Conservation (phyloP, 1,139 yeast species). For the Geotrichum restrictum region DNA sequence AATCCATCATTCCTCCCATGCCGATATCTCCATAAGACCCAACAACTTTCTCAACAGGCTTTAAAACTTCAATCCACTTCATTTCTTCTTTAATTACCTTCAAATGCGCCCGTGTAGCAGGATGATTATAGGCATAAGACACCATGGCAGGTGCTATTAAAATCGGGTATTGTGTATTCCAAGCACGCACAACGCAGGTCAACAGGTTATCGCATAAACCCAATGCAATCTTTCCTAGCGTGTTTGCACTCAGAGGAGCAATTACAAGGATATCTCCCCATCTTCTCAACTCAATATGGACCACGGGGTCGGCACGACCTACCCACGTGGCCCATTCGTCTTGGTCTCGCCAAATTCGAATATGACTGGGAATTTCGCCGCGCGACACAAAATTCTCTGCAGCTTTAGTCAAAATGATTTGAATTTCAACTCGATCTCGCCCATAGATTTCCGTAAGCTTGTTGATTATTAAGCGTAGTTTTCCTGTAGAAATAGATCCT, state of each 20-base stretch:
- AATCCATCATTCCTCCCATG: conserved; percentile 96
- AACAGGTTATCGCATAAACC: conserved; percentile 87
- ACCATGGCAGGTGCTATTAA: conserved; percentile 93
- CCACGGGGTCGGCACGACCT: conserved; percentile 79
- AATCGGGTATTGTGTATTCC: conserved; percentile 87
- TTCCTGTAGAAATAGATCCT: conserved; percentile 77
- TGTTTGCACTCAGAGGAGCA: conserved; percentile 88
- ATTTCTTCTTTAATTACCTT: conserved; percentile 73
- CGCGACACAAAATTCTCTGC: conserved; percentile 74
- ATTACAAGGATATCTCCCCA: conserved; percentile 93
- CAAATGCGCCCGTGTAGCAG: conserved; percentile 78
- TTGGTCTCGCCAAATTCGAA: conserved; percentile 78
- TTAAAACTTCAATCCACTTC: conserved; percentile 85
- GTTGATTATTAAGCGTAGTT: conserved; percentile 67
- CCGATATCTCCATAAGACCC: conserved; percentile 94
- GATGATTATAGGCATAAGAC: conserved; percentile 81
- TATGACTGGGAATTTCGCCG: conserved; percentile 56
- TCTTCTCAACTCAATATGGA: conserved; percentile 86
- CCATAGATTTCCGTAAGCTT: conserved; percentile 80
- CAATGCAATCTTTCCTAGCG: conserved; percentile 81
- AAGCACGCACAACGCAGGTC: conserved; percentile 84
- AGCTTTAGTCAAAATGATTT: conserved; percentile 73
- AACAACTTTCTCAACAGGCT: conserved; percentile 89
- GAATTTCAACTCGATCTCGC: conserved; percentile 68
- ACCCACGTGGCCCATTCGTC: conserved; percentile 94